Evolutionary conservation across 139 green algal genomes (phyloP), one percentile per base, ranked within the genome.

Genomic region (Chlamydomonas applanata): DNA sequence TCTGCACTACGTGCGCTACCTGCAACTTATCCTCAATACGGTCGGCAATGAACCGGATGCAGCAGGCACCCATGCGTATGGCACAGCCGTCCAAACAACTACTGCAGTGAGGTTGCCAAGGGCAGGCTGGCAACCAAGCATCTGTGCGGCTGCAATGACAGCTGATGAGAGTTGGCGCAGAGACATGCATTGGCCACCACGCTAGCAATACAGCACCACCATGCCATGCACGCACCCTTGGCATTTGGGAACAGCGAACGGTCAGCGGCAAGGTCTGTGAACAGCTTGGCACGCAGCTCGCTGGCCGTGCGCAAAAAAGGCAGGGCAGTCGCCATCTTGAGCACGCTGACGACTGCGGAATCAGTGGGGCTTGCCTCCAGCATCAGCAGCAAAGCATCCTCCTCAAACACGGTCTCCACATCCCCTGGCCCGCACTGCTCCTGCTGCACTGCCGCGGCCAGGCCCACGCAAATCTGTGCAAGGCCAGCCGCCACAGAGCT

Each of bases 401-500:
- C 52, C 5, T 46, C 29, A 22, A 86, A 56, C 19, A 35, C 63
- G 20, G 44, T 56, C 11, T n/a, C 73, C 20, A 79, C 52, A 5
- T 79, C 73, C 2, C 14, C 20, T 16, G n/a, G 36, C 5, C n/a
- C 36, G 33, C 36, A 79, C 27, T 80, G 64, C 54, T 73, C 77
- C 27, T 56, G 32, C 49, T 74, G 30, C 29, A 87, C 73, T 16
- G 79, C 81, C n/a, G 72, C 77, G 36, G 74, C 80, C 27, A 94
- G 65, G 13, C 86, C 87, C 7, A 69, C 17, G 44, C 46, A 84
- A 14, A 92, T 25, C 64, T 82, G 7, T 17, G 77, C 76, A 27
- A 91, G 67, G n/a, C 89, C 89, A 16, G 54, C 65, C 32, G 86
- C 74, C 44, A 92, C 78, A 3, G 81, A 73, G 22, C 67, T 30